Evolutionary conservation across 2,329 filamentous ascomycete species (phyloP).

Genomic region (Monilinia fructicola): DNA sequence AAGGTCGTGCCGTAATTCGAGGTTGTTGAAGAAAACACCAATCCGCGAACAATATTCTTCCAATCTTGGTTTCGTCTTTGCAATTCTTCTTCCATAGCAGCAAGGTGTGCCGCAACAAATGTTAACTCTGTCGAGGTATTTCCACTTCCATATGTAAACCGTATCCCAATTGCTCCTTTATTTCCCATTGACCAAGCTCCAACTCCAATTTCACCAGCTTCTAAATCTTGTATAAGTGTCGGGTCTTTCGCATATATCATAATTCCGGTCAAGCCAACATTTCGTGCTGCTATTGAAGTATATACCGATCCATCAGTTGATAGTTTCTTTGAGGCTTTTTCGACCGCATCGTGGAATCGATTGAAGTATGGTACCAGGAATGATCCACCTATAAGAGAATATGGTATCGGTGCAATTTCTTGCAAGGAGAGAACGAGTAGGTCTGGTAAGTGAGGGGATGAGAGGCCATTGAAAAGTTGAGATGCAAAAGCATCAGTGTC

Average conservation of each 20-base stretch:
- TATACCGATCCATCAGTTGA: slow-evolving; percentile 50
- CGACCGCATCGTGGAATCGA: slow-evolving; percentile 68
- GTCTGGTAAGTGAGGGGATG: slow-evolving; percentile 57
- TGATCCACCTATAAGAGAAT: slow-evolving; percentile 82
- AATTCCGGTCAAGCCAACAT: slow-evolving; percentile 86
- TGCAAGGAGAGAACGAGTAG: slow-evolving; percentile 72
- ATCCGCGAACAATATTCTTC: slow-evolving; percentile 74
- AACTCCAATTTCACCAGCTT: slow-evolving; percentile 80
- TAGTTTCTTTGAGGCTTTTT: slow-evolving; percentile 56
- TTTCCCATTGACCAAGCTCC: slow-evolving; percentile 89
- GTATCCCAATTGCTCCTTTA: slow-evolving; percentile 85
- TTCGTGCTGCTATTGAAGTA: slow-evolving; percentile 66
- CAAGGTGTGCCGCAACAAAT: slow-evolving; percentile 84
- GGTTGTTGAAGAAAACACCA: slow-evolving; percentile 66
- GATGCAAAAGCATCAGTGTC: slow-evolving; percentile 68
- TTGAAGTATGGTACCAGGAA: slow-evolving; percentile 75
- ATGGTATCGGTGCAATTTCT: slow-evolving; percentile 81
- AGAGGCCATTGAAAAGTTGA: slow-evolving; percentile 64
- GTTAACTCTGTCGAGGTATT: slow-evolving; percentile 63
- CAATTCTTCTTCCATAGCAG: slow-evolving; percentile 80
- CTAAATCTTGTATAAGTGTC: slow-evolving; percentile 60
- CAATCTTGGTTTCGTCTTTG: slow-evolving; percentile 82
- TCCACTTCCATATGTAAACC: slow-evolving; percentile 57
- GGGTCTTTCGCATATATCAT: slow-evolving; percentile 76
- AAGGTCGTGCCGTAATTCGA: slow-evolving; percentile 28